phyloP scores from a whole-genome alignment of 345 rosid genomes.

The Hypericum perforatum region DNA sequence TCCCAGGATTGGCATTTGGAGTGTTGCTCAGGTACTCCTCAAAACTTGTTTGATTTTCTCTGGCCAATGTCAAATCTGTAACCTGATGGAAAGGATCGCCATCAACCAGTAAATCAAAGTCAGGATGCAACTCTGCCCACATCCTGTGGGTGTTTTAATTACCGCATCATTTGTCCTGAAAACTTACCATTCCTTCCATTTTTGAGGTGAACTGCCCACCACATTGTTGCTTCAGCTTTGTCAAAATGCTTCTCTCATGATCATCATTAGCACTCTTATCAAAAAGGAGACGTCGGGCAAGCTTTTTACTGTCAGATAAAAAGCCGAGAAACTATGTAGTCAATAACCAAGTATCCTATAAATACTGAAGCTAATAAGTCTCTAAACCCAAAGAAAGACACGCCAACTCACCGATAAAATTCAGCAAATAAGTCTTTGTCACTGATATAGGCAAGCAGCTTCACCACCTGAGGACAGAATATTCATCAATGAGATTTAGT shows the following conservation, averaged over 20 bases:
- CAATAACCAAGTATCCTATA: background rate
- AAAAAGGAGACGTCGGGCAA: conserved; percentile 12
- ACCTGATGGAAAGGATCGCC: conserved; percentile 10
- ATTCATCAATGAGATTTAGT: background rate
- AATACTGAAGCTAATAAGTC: background rate
- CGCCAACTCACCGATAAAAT: conserved; percentile 11
- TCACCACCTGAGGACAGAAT: conserved; percentile 15
- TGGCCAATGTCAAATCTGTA: conserved; percentile 26
- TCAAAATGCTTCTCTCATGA: conserved; percentile 27
- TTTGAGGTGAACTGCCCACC: conserved; percentile 57
- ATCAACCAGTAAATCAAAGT: background rate
- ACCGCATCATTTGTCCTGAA: background rate
- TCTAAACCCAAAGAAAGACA: background rate
- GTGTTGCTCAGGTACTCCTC: conserved; percentile 21
- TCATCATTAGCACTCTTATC: conserved; percentile 28
- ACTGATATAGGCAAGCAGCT: conserved; percentile 26
- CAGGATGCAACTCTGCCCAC: background rate
- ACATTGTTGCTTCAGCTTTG: conserved; percentile 38
- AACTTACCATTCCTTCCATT: conserved; percentile 30
- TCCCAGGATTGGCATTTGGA: conserved; percentile 24
- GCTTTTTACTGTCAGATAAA: background rate
- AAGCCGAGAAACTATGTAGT: background rate
- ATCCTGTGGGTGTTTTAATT: background rate
- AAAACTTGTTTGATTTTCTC: conserved; percentile 22
- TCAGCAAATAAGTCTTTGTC: conserved; percentile 34